Conservation (phyloP, 2,329 filamentous ascomycete species). For the Ophioceras dolichostomum region DNA sequence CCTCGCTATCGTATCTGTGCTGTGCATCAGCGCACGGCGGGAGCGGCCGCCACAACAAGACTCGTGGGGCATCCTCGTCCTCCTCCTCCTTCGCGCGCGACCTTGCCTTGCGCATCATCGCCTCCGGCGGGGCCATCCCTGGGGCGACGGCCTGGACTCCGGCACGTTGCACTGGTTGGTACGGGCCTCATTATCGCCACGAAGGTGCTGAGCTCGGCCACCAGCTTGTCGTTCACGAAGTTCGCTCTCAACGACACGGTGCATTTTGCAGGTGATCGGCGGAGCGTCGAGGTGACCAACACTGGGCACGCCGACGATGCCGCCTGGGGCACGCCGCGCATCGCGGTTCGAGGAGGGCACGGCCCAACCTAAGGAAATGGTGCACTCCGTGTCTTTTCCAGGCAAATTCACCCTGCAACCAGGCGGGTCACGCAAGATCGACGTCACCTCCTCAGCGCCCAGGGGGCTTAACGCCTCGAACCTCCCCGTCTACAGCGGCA, state of each 20-base stretch:
- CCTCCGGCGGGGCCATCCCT: slow-evolving; percentile 19
- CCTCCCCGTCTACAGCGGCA: neutral
- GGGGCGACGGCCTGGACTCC: slow-evolving; percentile 13
- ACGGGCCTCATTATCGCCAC: slow-evolving; percentile 26
- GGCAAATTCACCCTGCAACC: too few species aligned
- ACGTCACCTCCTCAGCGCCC: slow-evolving; percentile 14
- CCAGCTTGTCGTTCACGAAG: slow-evolving; percentile 21
- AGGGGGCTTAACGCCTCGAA: neutral
- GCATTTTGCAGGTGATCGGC: too few species aligned
- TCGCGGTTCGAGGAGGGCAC: too few species aligned
- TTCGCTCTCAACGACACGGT: slow-evolving; percentile 32
- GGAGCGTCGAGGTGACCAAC: too few species aligned
- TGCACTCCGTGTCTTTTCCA: too few species aligned
- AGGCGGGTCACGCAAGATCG: slow-evolving; percentile 11
- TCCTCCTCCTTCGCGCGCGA: slow-evolving; percentile 16
- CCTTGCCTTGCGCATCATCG: slow-evolving; percentile 20
- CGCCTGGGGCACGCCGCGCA: too few species aligned
- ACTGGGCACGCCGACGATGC: too few species aligned
- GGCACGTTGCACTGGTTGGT: slow-evolving; percentile 22
- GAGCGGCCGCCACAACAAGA: slow-evolving; percentile 16
- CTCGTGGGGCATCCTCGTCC: too few species aligned
- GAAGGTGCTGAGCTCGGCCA: slow-evolving; percentile 25
- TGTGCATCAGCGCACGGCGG: slow-evolving; percentile 23
- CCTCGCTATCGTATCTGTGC: slow-evolving; percentile 32
- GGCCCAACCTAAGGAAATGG: too few species aligned